These are phyloP conservation scores for Mortierella hygrophila DNA, from an alignment of 192 early-diverging fungal genomes.

Conservation along the genomic window DNA sequence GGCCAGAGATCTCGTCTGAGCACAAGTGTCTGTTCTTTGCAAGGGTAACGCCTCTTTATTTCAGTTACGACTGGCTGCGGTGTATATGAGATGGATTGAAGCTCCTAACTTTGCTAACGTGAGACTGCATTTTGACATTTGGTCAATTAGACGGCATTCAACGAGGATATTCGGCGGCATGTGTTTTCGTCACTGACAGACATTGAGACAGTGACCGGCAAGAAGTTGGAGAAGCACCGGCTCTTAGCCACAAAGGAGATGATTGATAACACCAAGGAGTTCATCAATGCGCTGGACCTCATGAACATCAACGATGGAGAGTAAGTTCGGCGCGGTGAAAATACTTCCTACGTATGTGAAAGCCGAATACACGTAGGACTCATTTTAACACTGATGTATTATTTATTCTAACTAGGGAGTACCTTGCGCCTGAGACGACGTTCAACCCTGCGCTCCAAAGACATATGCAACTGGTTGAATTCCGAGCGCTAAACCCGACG, in stretches of 20 bases:
- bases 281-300: conserved; percentile 72
- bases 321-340: conserved; percentile 41
- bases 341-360: not conserved
- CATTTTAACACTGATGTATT: not conserved
- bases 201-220: conserved; percentile 54
- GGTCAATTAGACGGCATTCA: conserved; percentile 69
- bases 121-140: not conserved
- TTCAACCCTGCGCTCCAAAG: conserved; percentile 75
- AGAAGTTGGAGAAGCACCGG: conserved; percentile 59
- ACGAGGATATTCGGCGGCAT: conserved; percentile 71
- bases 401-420: conserved; percentile 53
- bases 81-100: not conserved
- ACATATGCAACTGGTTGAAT: conserved; percentile 67
- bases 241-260: conserved; percentile 65
- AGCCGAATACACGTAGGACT: not conserved
- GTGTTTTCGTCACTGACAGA: conserved; percentile 66
- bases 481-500: conserved; percentile 68
- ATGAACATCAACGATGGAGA: conserved; percentile 65
- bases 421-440: conserved; percentile 62
- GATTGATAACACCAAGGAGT: conserved; percentile 63
- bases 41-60: conserved; percentile 34
- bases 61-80: not conserved
- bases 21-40: conserved; percentile 61
- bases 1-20: conserved; percentile 61
- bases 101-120: not conserved